Percentiles rank a stretch among this genome's conserved stretches.
These are phyloP conservation scores for Trichoderma guizhouense DNA, from an alignment of 2,329 filamentous ascomycete genomes.

Conservation along the genomic window DNA sequence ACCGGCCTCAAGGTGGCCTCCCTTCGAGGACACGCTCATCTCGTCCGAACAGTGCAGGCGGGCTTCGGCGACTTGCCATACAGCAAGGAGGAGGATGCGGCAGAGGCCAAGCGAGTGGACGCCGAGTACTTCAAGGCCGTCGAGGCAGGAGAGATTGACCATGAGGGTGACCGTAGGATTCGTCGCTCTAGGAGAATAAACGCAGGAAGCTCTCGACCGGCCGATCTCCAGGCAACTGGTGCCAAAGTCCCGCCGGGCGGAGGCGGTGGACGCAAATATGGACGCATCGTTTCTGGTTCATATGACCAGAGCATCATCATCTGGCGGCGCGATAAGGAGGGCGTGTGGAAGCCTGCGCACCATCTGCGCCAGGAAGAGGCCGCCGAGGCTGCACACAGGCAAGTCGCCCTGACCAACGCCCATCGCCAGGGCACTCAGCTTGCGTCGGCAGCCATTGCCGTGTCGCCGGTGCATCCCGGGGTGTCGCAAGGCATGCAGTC, in stretches of 20 bases:
- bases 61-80: constrained; percentile 87
- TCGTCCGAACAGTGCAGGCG: constrained; percentile 92
- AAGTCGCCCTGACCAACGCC: constrained; percentile 15
- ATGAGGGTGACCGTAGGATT: constrained; percentile 32
- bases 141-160: constrained; percentile 47
- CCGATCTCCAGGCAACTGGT: constrained; percentile 74
- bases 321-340: constrained; percentile 83
- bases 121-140: constrained; percentile 64
- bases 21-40: constrained; percentile 73
- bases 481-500: constrained; percentile 4
- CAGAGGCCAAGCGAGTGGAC: constrained; percentile 71
- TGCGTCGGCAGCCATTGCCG: constrained; percentile 11
- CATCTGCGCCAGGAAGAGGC: constrained; percentile 73
- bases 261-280: constrained; percentile 83
- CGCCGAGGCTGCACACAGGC: constrained; percentile 46
- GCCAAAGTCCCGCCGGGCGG: constrained; percentile 88
- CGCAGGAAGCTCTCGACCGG: constrained; percentile 69
- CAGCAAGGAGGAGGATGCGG: constrained; percentile 69
- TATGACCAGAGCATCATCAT: constrained; percentile 96
- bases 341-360: constrained; percentile 77
- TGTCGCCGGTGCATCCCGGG: not conserved
- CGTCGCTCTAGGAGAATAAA: constrained; percentile 50
- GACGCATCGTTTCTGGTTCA: constrained; percentile 92
- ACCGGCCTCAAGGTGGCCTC: constrained; percentile 88
- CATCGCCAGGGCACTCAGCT: constrained; percentile 13